phyloP scores from a whole-genome alignment of 2,329 filamentous ascomycete genomes.

The Paracorniculantispora psalliotae region DNA sequence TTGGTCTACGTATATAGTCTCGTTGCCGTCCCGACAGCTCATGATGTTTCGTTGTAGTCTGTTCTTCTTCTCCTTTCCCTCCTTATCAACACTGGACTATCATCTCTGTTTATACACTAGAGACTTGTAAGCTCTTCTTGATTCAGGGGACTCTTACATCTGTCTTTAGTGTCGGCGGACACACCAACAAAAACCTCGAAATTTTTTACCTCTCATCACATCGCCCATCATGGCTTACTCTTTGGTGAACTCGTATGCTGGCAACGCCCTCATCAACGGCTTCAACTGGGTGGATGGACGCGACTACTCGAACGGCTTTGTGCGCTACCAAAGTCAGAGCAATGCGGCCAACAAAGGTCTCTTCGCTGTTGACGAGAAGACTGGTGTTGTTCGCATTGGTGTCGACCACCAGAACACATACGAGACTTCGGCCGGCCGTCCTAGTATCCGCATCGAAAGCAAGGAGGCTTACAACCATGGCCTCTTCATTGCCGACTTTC shows the following conservation, averaged over 20 bases:
- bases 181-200: not conserved
- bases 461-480: slow-evolving; percentile 59
- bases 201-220: not conserved
- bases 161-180: not conserved
- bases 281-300: slow-evolving; percentile 46
- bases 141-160: not conserved
- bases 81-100: not conserved
- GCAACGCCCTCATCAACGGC: slow-evolving; percentile 38
- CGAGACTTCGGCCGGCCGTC: slow-evolving; percentile 36
- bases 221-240: slow-evolving; percentile 33
- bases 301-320: slow-evolving; percentile 65
- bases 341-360: slow-evolving; percentile 35
- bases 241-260: slow-evolving; percentile 38
- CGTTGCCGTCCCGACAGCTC: not conserved
- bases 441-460: slow-evolving; percentile 63
- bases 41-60: not conserved
- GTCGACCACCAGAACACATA: slow-evolving; percentile 40
- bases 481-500: slow-evolving; percentile 66
- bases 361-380: slow-evolving; percentile 37
- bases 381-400: slow-evolving; percentile 39
- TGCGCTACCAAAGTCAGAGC: slow-evolving; percentile 45
- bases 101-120: slow-evolving; percentile 1
- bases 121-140: slow-evolving; percentile 1
- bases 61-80: not conserved
- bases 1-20: slow-evolving; percentile 3